Conservation (phyloP, 140 eudicot species). For the Oenanthe javanica region DNA sequence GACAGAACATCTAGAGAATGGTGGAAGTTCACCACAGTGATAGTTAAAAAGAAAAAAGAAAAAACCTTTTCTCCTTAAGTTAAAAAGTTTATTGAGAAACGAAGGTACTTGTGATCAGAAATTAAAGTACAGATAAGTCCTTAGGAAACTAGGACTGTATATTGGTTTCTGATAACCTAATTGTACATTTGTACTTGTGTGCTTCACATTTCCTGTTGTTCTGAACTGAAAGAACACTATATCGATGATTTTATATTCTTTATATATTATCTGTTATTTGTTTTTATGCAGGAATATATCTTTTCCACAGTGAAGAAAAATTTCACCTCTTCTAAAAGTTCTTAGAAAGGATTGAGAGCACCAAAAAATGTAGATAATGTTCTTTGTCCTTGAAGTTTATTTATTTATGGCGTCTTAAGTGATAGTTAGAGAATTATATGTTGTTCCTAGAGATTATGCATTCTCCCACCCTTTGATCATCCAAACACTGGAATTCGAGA, state of each 20-base stretch:
- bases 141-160: constrained; percentile 11
- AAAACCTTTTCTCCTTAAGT: constrained; percentile 63
- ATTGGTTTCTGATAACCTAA: constrained; percentile 8
- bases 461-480: not conserved
- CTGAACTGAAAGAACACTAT: not conserved
- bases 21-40: constrained; percentile 54
- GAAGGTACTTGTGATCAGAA: constrained; percentile 51
- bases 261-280: not conserved
- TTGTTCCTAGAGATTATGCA: not conserved
- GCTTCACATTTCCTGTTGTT: constrained; percentile 8
- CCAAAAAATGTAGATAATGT: not conserved
- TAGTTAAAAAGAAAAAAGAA: constrained; percentile 29
- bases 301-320: not conserved
- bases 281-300: not conserved
- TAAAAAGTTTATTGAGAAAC: constrained; percentile 76
- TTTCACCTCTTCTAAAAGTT: not conserved
- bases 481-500: not conserved
- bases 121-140: constrained; percentile 13
- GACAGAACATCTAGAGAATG: constrained; percentile 40
- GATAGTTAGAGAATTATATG: not conserved
- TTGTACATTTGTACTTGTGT: constrained; percentile 1
- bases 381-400: not conserved
- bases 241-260: not conserved
- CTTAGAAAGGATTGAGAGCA: not conserved
- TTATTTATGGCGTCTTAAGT: not conserved